These are phyloP conservation scores for Geotrichum australiense DNA, from an alignment of 1,139 yeast genomes.

Conservation along the genomic window DNA sequence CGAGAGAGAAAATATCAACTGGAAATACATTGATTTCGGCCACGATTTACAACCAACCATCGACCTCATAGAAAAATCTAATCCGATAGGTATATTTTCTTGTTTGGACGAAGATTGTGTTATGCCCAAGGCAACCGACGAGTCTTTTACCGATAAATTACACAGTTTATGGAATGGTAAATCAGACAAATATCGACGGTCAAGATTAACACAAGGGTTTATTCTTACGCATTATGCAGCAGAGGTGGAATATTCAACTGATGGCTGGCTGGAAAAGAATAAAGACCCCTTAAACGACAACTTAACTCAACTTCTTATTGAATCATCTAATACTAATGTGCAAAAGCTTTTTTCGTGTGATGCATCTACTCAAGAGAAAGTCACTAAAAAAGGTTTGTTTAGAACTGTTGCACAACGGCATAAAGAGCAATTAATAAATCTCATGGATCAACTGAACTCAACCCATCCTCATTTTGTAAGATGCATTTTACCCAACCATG, in stretches of 20 bases:
- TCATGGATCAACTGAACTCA: conserved; percentile 65
- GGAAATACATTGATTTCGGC: conserved; percentile 98
- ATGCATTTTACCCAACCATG: conserved; percentile 85
- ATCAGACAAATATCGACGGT: conserved; percentile 57
- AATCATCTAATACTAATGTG: conserved; percentile 51
- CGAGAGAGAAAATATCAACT: conserved; percentile 82
- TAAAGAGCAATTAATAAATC: conserved; percentile 68
- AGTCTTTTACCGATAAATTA: conserved; percentile 74
- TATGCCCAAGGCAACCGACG: conserved; percentile 84
- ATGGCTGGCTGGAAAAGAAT: conserved; percentile 91
- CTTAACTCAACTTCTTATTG: conserved; percentile 50
- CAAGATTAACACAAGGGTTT: conserved; percentile 53
- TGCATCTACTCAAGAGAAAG: conserved; percentile 20
- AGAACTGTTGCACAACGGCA: conserved; percentile 74
- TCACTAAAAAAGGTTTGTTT: conserved; percentile 41
- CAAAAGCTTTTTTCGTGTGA: conserved; percentile 38
- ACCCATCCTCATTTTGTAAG: conserved; percentile 97
- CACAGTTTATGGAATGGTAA: conserved; percentile 55
- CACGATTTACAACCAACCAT: conserved; percentile 92
- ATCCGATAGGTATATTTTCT: conserved; percentile 82
- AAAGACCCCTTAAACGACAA: conserved; percentile 88
- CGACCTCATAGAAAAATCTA: conserved; percentile 71
- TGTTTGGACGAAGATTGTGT: conserved; percentile 92
- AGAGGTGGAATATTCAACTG: conserved; percentile 83
- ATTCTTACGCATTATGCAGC: conserved; percentile 92